These are phyloP conservation scores for Entomortierella lignicola DNA, from an alignment of 192 early-diverging fungal species.

Conservation along the genomic window DNA sequence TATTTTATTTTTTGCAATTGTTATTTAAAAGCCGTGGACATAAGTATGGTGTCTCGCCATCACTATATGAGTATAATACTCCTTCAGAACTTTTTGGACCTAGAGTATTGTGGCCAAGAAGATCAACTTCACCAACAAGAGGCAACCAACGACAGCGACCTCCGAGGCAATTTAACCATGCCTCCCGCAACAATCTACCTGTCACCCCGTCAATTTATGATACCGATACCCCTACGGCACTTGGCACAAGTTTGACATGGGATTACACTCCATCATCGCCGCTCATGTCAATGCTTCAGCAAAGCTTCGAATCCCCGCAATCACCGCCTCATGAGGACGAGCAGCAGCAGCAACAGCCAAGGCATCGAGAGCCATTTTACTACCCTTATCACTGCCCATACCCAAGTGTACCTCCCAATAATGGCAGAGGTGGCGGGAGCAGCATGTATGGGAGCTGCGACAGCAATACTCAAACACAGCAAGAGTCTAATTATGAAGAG, in stretches of 20 bases:
- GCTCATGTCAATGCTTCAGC: too few relatives aligned
- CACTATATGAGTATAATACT: not conserved
- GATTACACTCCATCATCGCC: not conserved
- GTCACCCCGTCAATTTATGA: not conserved
- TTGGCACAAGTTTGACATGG: not conserved
- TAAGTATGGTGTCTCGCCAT: conserved; percentile 4
- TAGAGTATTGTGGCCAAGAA: conserved; percentile 3
- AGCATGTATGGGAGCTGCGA: conserved; percentile 6
- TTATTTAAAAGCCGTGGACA: conserved; percentile 11
- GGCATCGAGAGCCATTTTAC: not conserved
- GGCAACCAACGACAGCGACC: not conserved
- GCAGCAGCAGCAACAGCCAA: not conserved
- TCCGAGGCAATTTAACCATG: not conserved
- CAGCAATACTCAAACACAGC: not conserved
- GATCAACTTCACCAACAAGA: not conserved
- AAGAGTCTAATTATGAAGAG: not conserved
- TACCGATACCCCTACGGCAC: not conserved
- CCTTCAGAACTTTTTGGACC: conserved; percentile 8
- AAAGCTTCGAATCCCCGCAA: not conserved
- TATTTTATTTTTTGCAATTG: not conserved
- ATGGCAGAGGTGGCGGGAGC: conserved; percentile 9
- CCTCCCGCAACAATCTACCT: not conserved
- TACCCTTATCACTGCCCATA: not conserved
- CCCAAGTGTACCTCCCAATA: not conserved
- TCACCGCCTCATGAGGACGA: not conserved